Percentiles rank a stretch among this genome's conserved stretches.
phyloP scores from a whole-genome alignment of 225 moss, liverwort and hornwort species.

The Straminergon stramineum region DNA sequence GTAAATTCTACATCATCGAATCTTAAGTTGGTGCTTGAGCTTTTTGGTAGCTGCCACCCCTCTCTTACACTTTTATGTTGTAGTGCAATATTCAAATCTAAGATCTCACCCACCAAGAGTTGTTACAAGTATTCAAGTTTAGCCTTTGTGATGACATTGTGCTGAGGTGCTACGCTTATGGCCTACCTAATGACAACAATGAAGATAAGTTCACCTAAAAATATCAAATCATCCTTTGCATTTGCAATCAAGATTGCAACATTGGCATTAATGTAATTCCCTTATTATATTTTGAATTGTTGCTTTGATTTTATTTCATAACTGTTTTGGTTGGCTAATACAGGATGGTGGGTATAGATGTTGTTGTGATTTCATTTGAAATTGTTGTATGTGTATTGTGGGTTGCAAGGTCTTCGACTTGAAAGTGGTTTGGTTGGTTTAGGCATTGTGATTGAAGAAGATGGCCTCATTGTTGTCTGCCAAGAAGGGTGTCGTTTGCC shows the following conservation, averaged over 20 bases:
- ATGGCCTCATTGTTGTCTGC: rapidly evolving
- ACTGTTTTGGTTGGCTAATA: neutral
- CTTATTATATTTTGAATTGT: neutral
- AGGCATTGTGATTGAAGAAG: neutral
- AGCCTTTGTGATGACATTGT: neutral
- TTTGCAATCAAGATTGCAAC: neutral
- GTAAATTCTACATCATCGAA: rapidly evolving
- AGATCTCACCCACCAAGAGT: rapidly evolving
- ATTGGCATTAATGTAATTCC: neutral
- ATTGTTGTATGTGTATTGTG: neutral
- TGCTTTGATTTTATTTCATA: neutral
- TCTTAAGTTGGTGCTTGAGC: rapidly evolving
- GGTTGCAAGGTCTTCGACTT: rapidly evolving
- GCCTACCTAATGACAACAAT: rapidly evolving
- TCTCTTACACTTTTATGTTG: neutral
- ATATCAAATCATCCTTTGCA: neutral
- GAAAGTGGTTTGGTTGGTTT: neutral
- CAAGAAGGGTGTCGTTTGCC: rapidly evolving
- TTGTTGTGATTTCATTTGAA: rapidly evolving
- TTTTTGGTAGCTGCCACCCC: rapidly evolving
- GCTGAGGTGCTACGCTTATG: rapidly evolving
- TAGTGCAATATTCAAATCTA: rapidly evolving
- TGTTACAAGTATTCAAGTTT: rapidly evolving
- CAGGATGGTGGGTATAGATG: rapidly evolving
- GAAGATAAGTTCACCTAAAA: neutral